Conservation (phyloP, 768 basidiomycete genomes). For the Suillus spraguei region DNA sequence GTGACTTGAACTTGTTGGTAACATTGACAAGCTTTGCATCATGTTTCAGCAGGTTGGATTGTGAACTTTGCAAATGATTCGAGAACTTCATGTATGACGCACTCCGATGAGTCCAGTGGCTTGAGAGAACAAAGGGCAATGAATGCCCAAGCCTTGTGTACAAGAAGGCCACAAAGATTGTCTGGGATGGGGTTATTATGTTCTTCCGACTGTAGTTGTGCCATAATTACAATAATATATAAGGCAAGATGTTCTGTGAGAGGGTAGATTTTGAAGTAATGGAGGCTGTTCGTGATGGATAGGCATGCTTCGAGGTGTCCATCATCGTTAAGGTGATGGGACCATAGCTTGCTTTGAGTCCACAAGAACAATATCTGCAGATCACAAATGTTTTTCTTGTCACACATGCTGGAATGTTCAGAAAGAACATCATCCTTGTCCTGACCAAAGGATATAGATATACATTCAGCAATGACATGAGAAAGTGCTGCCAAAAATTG, state of each 20-base stretch:
- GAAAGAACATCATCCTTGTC: conserved; percentile 2
- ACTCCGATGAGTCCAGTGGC: conserved; percentile 1
- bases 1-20: conserved; percentile 10
- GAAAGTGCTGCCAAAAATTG: conserved; percentile 3
- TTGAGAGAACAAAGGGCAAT: conserved; percentile 8
- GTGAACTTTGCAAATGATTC: conserved; percentile 9
- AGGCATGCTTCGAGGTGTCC: conserved; percentile 12
- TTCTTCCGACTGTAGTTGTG: conserved; percentile 2
- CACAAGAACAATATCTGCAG: conserved; percentile 13
- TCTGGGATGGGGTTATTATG: background rate
- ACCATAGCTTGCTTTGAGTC: conserved; percentile 10
- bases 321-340: conserved; percentile 6
- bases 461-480: background rate
- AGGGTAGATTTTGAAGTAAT: conserved; percentile 9
- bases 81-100: conserved; percentile 7
- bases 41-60: background rate
- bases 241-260: conserved; percentile 14
- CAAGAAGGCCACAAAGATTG: conserved; percentile 11
- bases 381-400: conserved; percentile 12
- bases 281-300: conserved; percentile 9
- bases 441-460: background rate
- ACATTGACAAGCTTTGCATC: conserved; percentile 3
- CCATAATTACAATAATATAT: conserved; percentile 10
- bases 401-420: background rate
- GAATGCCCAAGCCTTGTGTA: conserved; percentile 14